phyloP scores from a whole-genome alignment of 164 flowering plant species.

The Chimonanthus praecox region DNA sequence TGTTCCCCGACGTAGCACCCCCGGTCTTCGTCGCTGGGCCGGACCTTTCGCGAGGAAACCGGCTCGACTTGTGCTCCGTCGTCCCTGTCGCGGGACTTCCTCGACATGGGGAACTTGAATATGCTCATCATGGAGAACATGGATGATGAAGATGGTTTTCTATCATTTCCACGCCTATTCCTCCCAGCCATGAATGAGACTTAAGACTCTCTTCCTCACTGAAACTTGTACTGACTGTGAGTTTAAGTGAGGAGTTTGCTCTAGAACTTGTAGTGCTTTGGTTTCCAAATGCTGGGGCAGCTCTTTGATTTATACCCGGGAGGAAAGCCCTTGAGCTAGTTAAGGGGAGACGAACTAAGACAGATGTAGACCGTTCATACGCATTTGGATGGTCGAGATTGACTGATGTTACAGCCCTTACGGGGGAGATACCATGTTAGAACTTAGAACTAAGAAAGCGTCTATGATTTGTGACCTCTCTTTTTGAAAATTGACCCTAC shows the following conservation, averaged over 20 bases:
- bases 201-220: neutral
- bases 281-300: neutral
- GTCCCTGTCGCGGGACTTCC: neutral
- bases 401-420: neutral
- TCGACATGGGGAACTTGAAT: slow-evolving; percentile 5
- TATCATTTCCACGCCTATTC: slow-evolving; percentile 2
- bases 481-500: slow-evolving; percentile 14
- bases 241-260: neutral
- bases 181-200: neutral
- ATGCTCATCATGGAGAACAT: slow-evolving; percentile 3
- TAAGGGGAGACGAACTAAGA: neutral
- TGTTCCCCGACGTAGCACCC: slow-evolving; percentile 2
- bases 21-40: slow-evolving; percentile 6
- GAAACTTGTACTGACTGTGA: too few relatives aligned
- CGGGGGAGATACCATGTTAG: too few relatives aligned
- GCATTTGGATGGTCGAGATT: slow-evolving; percentile 8
- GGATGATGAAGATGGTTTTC: neutral
- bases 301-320: slow-evolving; percentile 11
- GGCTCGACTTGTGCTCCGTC: neutral
- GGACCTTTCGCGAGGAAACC: neutral
- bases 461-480: slow-evolving; percentile 10
- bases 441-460: neutral
- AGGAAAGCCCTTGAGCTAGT: neutral
- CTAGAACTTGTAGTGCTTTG: neutral
- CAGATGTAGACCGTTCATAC: neutral